phyloP scores from a whole-genome alignment of 2,329 filamentous ascomycete genomes.

The Ciborinia camelliae region DNA sequence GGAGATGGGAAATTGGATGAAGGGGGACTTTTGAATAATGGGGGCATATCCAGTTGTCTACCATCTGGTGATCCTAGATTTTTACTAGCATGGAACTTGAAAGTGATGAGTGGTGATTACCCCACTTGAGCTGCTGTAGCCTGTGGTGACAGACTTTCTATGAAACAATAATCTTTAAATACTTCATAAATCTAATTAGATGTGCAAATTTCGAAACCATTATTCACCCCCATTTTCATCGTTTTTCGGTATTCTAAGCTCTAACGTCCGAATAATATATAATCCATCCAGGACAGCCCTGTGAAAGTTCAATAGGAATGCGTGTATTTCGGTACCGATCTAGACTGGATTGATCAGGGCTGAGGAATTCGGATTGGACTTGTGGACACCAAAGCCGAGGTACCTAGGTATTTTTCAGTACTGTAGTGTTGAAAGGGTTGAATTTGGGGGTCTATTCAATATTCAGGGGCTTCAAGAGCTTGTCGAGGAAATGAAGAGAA shows the following conservation, averaged over 20 bases:
- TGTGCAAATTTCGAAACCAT: background rate
- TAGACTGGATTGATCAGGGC: conserved; percentile 13
- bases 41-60: too few species aligned
- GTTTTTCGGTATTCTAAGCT: background rate
- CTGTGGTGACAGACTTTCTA: too few species aligned
- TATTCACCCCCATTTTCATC: background rate
- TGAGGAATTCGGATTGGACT: background rate
- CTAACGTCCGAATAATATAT: too few species aligned
- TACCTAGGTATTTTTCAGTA: background rate
- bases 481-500: background rate
- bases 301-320: background rate
- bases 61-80: too few species aligned
- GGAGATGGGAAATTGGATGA: conserved; percentile 4
- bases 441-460: background rate
- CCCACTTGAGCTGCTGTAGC: background rate
- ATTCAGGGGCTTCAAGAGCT: too few species aligned
- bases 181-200: background rate
- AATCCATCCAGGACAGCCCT: background rate
- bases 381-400: background rate
- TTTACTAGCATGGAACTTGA: too few species aligned
- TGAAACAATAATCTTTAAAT: too few species aligned
- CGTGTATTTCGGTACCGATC: background rate
- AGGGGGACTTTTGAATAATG: too few species aligned
- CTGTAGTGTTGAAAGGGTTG: background rate
- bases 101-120: background rate